These are phyloP conservation scores for Volvox reticuliferus DNA, from an alignment of 139 green algal species.

Conservation along the genomic window DNA sequence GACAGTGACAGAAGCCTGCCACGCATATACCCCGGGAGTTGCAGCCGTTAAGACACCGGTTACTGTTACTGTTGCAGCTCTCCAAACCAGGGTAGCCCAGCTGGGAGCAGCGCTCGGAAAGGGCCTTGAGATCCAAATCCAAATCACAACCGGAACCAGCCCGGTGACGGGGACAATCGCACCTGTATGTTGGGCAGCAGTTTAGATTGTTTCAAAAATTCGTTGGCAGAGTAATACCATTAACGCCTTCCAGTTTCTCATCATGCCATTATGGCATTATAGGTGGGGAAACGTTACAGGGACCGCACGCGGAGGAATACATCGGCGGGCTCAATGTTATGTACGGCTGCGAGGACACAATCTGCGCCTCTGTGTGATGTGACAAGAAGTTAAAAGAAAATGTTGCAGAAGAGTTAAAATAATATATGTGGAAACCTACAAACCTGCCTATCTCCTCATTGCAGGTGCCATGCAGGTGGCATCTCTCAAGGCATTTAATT, in stretches of 20 bases:
- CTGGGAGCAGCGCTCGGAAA: neutral
- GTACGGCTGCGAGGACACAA: too few species aligned
- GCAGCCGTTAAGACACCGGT: conserved; percentile 50
- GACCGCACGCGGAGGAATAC: too few species aligned
- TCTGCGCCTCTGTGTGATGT: too few species aligned
- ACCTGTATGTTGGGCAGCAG: neutral
- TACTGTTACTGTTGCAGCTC: neutral
- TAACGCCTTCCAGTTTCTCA: too few species aligned
- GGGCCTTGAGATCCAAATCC: neutral
- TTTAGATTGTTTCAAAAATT: too few species aligned
- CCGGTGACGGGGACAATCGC: conserved; percentile 18
- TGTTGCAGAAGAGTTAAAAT: neutral
- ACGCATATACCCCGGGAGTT: conserved; percentile 16
- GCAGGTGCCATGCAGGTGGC: conserved; percentile 3
- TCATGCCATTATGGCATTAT: too few species aligned
- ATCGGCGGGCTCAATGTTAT: too few species aligned
- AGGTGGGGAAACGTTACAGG: too few species aligned
- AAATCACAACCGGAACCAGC: neutral
- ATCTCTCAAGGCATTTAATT: neutral
- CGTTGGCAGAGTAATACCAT: too few species aligned
- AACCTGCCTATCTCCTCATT: conserved; percentile 35
- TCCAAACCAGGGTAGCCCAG: neutral
- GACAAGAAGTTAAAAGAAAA: too few species aligned
- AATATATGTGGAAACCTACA: neutral
- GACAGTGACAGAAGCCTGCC: conserved; percentile 49